phyloP scores from a whole-genome alignment of 177 flowering plant genomes.

The Vitis hybrid region DNA sequence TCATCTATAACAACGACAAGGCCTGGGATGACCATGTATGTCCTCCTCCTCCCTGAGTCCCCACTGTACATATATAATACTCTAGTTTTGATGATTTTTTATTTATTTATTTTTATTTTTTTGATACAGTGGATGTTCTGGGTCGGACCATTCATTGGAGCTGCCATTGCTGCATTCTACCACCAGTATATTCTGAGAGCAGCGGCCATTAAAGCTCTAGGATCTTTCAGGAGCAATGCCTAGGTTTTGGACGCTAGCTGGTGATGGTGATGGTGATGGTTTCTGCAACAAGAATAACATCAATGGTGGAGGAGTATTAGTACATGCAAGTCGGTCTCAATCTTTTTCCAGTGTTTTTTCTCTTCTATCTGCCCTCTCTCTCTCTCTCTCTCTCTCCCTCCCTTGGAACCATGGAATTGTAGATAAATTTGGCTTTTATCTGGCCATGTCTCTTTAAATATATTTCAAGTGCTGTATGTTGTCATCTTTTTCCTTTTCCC shows the following conservation, averaged over 20 bases:
- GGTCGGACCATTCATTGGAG: constrained; percentile 75
- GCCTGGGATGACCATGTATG: constrained; percentile 62
- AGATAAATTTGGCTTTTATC: constrained; percentile 13
- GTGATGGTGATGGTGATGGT: neutral
- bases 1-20: constrained; percentile 47
- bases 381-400: too few relatives aligned
- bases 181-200: constrained; percentile 68
- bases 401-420: constrained; percentile 17
- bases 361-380: too few relatives aligned
- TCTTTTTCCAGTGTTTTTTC: neutral
- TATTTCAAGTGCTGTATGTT: too few relatives aligned
- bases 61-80: neutral
- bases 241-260: neutral
- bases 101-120: neutral
- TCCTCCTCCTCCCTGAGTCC: neutral
- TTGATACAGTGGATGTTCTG: constrained; percentile 66
- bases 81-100: neutral
- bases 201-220: constrained; percentile 59
- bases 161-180: constrained; percentile 59
- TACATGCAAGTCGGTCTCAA: constrained; percentile 6
- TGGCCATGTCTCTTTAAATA: too few relatives aligned
- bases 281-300: constrained; percentile 10
- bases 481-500: constrained; percentile 2
- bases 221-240: constrained; percentile 69
- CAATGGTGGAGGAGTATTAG: constrained; percentile 4